phyloP scores from a whole-genome alignment of 169 alveolate species.

The Cryptosporidium canis region DNA sequence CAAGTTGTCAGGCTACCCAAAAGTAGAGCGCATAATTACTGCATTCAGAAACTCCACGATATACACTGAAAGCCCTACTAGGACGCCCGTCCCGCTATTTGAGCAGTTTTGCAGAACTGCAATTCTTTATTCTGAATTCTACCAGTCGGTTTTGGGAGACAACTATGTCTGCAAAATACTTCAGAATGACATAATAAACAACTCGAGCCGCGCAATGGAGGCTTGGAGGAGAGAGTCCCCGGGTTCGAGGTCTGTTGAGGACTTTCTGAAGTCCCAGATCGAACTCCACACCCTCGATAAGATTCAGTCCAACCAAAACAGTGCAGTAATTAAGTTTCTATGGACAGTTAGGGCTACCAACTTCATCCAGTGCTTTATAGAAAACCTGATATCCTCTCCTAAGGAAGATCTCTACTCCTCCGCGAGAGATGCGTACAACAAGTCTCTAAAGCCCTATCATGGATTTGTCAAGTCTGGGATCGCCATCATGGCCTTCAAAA shows the following conservation, averaged over 20 bases:
- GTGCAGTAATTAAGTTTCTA: constrained; percentile 45
- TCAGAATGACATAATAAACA: constrained; percentile 14
- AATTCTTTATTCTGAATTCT: neutral
- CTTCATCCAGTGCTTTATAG: constrained; percentile 26
- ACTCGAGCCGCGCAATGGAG: neutral
- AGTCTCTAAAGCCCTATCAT: constrained; percentile 53
- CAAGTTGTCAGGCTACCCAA: neutral
- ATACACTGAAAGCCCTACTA: neutral
- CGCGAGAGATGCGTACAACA: constrained; percentile 25
- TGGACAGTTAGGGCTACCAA: constrained; percentile 60
- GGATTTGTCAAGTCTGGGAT: constrained; percentile 49
- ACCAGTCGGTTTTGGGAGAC: constrained; percentile 20
- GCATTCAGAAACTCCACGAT: neutral
- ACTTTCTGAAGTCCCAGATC: constrained; percentile 22
- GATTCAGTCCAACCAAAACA: neutral
- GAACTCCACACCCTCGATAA: constrained; percentile 13
- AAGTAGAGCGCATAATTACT: neutral
- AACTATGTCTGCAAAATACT: constrained; percentile 23
- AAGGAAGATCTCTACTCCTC: constrained; percentile 7
- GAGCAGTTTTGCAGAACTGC: constrained; percentile 53
- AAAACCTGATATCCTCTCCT: neutral
- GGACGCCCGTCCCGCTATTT: neutral
- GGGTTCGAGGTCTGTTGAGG: constrained; percentile 48
- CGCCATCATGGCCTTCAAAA: constrained; percentile 39
- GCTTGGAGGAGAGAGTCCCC: constrained; percentile 40